Evolutionary conservation across 306 rosid genomes (phyloP), one percentile per base, ranked within the genome.

Genomic region (Cyamopsis tetragonoloba): DNA sequence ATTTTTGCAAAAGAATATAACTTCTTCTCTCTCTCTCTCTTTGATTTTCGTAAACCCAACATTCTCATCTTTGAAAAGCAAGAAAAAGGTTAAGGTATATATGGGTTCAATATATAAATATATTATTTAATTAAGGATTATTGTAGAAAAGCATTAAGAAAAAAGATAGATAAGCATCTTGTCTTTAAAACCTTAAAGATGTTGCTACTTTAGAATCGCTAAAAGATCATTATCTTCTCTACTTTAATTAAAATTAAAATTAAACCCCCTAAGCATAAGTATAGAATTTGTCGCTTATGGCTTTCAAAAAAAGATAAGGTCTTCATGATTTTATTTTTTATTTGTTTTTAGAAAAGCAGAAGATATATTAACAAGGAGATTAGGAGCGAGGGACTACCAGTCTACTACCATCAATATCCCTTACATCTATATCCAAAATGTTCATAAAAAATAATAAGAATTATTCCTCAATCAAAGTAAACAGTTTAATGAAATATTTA

Each of bases 11-110:
- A 89, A 85, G 95, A 83, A 87, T 89, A 84, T 89, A 84, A 81
- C 91, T 87, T 92, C n/a, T n/a, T n/a, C n/a, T n/a, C n/a, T n/a
- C n/a, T n/a, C 62, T 72, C 79, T 77, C 75, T 71, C 86, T 75
- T 81, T 86, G 95, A 89, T 82, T 92, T 85, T 85, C 81, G 88
- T 71, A 81, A n/a, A 79, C 78, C 92, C 84, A 84, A 87, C 96
- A 89, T 92, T 89, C 95, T 84, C 81, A 78, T 74, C 85, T 77
- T 79, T 79, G 75, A 77, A 89, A 89, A 83, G 90, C 85, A 79
- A 78, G 79, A 73, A 75, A 58, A 91, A 88, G 89, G 87, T 81
- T 81, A 78, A 72, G 81, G 72, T 46, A 62, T 46, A 62, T 71
- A 62, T 70, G 83, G 79, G 73, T 75, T 77, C 82, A 84, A 82